phyloP scores from a whole-genome alignment of 1,284 basidiomycete genomes.

The Cryptococcus sp. region DNA sequence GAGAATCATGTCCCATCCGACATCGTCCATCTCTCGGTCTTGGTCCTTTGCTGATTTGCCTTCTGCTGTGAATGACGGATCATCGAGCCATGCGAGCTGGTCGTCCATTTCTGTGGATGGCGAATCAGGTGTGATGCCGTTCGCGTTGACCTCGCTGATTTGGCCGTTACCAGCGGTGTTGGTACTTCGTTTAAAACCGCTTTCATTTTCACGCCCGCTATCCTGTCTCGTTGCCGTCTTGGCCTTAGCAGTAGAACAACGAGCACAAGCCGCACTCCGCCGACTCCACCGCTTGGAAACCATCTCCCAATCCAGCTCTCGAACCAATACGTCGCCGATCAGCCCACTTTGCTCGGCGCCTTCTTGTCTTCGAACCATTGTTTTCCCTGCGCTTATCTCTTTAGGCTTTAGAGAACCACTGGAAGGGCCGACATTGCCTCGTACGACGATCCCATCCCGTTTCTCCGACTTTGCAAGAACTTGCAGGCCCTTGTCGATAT shows the following conservation, averaged over 20 bases:
- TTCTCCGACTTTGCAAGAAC: background rate
- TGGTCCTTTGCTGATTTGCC: slow-evolving; percentile 48
- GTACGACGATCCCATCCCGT: background rate
- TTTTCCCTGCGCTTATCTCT: background rate
- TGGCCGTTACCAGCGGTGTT: background rate
- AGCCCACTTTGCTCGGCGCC: background rate
- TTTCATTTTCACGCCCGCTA: background rate
- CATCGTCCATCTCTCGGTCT: slow-evolving; percentile 13
- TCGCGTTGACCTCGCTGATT: background rate
- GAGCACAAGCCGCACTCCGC: background rate
- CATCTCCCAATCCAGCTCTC: slow-evolving; percentile 33
- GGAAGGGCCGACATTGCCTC: background rate
- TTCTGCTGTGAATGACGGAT: background rate
- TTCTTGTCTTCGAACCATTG: background rate
- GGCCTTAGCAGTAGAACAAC: background rate
- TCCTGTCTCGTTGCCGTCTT: background rate
- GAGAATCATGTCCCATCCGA: slow-evolving; percentile 67
- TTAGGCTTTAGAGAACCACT: background rate
- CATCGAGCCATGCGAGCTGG: background rate
- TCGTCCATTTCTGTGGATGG: background rate
- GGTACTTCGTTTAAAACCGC: background rate
- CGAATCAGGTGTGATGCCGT: background rate
- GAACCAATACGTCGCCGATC: slow-evolving; percentile 3
- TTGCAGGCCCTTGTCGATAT: background rate
- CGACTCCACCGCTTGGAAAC: slow-evolving; percentile 50